A percentile compares a stretch with the other conserved stretches of the same genome.
Evolutionary conservation across 2,329 filamentous ascomycete genomes (phyloP).

Genomic region (Colletotrichum simmondsii): DNA sequence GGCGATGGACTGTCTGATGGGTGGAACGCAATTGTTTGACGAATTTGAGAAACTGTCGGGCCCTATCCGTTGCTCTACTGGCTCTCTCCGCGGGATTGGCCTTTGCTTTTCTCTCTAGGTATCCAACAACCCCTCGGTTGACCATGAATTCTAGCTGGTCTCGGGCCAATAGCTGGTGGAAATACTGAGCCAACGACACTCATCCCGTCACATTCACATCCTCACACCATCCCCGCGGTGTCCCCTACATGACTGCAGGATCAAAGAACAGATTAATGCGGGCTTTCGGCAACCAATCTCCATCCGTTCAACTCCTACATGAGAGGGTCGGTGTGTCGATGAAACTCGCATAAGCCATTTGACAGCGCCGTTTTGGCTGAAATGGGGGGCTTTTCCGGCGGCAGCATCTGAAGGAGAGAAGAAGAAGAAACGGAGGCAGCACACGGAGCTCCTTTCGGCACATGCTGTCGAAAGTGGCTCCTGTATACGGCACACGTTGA

Average conservation of each 20-base stretch:
- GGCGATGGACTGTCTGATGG: neutral
- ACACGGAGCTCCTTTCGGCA: constrained; percentile 25
- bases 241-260: constrained; percentile 3
- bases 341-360: constrained; percentile 29
- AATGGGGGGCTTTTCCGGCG: constrained; percentile 24
- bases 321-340: constrained; percentile 9
- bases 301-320: constrained; percentile 4
- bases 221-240: neutral
- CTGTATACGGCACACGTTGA: neutral
- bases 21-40: neutral
- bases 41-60: constrained; percentile 5
- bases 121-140: neutral
- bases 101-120: neutral
- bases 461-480: constrained; percentile 1
- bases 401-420: constrained; percentile 12
- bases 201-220: neutral
- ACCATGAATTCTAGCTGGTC: neutral
- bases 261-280: constrained; percentile 14
- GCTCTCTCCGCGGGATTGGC: constrained; percentile 4
- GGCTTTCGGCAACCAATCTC: constrained; percentile 18
- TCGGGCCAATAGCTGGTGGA: constrained; percentile 16
- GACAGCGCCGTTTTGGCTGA: constrained; percentile 20
- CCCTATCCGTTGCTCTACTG: neutral
- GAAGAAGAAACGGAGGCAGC: constrained; percentile 1
- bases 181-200: constrained; percentile 9